These are phyloP conservation scores for Coix lacrymajobi DNA, from an alignment of 176 grass and related monocot genomes.

Conservation along the genomic window DNA sequence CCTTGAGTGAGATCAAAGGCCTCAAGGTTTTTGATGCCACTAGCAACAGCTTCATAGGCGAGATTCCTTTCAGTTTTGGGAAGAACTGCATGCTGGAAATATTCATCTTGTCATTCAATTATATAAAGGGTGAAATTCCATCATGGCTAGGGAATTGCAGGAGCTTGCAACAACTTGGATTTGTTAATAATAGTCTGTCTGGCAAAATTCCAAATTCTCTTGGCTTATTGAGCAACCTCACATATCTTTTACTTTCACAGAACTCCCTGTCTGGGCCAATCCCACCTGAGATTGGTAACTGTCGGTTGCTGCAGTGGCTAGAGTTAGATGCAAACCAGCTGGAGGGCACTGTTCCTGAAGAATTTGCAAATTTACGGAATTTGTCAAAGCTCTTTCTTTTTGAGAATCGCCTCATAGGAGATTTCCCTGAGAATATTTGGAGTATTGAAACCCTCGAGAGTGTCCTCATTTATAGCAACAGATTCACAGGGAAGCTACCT, in stretches of 20 bases:
- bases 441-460: conserved; percentile 37
- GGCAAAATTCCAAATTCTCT: conserved; percentile 53
- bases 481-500: too few relatives aligned
- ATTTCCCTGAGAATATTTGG: conserved; percentile 60
- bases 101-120: conserved; percentile 48
- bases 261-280: conserved; percentile 66
- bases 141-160: conserved; percentile 41
- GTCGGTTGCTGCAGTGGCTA: conserved; percentile 8
- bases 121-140: conserved; percentile 48
- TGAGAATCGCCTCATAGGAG: conserved; percentile 36
- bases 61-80: conserved; percentile 44
- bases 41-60: neutral
- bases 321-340: conserved; percentile 52
- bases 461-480: neutral
- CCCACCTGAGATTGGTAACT: conserved; percentile 56
- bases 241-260: conserved; percentile 45
- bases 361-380: conserved; percentile 36
- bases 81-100: conserved; percentile 42
- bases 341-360: conserved; percentile 39
- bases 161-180: conserved; percentile 27
- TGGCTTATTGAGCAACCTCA: conserved; percentile 47
- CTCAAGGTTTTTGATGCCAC: conserved; percentile 15
- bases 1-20: conserved; percentile 34
- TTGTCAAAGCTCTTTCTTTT: conserved; percentile 37
- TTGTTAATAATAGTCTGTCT: conserved; percentile 38